Percentiles rank a stretch among this genome's conserved stretches.
Conservation (phyloP, 768 basidiomycete genomes). For the Lactarius sanguifluus region DNA sequence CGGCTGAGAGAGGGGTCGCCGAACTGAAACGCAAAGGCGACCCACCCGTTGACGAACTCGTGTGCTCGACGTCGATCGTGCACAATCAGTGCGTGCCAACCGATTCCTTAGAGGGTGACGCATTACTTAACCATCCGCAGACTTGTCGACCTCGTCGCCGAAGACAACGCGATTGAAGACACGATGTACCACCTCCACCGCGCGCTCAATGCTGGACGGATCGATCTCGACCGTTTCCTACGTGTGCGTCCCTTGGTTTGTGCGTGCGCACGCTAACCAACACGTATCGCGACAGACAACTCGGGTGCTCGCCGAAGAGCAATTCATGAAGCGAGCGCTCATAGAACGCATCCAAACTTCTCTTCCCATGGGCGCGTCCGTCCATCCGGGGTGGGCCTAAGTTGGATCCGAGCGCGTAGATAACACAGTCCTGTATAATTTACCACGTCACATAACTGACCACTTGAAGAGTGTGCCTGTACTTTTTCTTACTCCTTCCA, state of each 20-base stretch:
- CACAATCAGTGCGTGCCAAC: constrained; percentile 81
- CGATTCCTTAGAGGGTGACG: constrained; percentile 8
- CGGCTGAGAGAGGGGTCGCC: constrained; percentile 69
- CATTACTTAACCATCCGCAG: constrained; percentile 43
- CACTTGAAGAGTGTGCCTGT: constrained; percentile 13
- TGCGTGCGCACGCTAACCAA: constrained; percentile 14
- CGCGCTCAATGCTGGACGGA: constrained; percentile 85
- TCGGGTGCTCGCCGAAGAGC: constrained; percentile 88
- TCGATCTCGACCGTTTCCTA: constrained; percentile 93
- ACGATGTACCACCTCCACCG: constrained; percentile 96
- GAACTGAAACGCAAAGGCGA: constrained; percentile 84
- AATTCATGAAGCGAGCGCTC: constrained; percentile 94
- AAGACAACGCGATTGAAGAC: constrained; percentile 98
- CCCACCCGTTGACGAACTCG: constrained; percentile 93
- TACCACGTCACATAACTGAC: neutral
- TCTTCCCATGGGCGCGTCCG: constrained; percentile 47
- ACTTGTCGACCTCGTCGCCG: constrained; percentile 95
- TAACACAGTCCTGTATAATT: neutral
- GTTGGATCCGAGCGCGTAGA: constrained; percentile 19
- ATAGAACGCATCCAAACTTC: constrained; percentile 83
- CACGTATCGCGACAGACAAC: constrained; percentile 53
- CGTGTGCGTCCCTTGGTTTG: constrained; percentile 54
- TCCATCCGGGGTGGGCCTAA: constrained; percentile 22
- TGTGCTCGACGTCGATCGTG: constrained; percentile 94
- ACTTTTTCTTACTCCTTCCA: neutral